Base-by-base conservation (phyloP, 139 green algal genomes). In the Asterochloris erici region DNA sequence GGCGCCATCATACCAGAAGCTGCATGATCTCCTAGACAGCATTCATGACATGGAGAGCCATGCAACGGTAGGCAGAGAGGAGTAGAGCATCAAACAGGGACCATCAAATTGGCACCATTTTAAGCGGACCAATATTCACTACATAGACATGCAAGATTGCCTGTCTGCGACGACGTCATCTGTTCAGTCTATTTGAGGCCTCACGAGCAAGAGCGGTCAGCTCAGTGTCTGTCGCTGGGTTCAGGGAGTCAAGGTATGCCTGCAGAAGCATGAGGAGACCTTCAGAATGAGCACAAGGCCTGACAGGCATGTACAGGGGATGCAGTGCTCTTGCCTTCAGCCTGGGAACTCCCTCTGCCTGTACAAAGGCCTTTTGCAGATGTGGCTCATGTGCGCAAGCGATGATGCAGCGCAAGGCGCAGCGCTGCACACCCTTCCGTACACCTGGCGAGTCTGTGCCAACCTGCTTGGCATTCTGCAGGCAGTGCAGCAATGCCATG, bases 391-490 rank as follows among this genome's bases (percentile, higher is more conserved):
- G 73, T 11, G 64, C 74, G 69, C 73, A 73, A 28, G 29, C 64
- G 29, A 78, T 24, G 17, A 86, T 29, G 11, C 68, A 62, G 29
- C 82, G 27, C 61, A 86, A n/a, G 12, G 82, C 82, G 29, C 82
- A 86, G 23, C 70, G 29, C 19, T 79, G 38, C 19, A 86, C 82
- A 21, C 77, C 82, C 64, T 78, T 77, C 21, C 62, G 68, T 11
- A 86, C 82, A 64, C 69, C 77, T 11, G 23, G n/a, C 24, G 81
- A 81, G 27, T 78, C 23, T 28, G 28, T 47, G 23, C 28, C 28
- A 14, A 77, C 62, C 9, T 68, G 26, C 19, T 28, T 27, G 21
- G 61, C 62, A 24, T 14, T 61, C 54, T 73, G 38, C 24, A 19
- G 23, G 47, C 13, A 29, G n/a, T 26, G 12, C 19, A 21, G 47